phyloP scores from a whole-genome alignment of 2,329 filamentous ascomycete species.

The Thielaviopsis ethacetica region DNA sequence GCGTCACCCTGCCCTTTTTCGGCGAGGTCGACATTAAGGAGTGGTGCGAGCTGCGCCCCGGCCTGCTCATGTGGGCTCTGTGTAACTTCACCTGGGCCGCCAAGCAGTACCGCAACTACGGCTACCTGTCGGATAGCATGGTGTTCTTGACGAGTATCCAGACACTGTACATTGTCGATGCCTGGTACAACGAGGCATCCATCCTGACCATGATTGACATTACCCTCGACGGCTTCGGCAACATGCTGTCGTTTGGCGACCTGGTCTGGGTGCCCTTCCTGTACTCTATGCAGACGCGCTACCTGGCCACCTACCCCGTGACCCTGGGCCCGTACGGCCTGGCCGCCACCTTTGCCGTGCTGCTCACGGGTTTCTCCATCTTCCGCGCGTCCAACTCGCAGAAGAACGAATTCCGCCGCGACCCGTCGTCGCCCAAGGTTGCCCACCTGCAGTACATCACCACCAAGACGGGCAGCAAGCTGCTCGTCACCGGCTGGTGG shows the following conservation, averaged over 20 bases:
- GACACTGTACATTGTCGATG: slow-evolving; percentile 68
- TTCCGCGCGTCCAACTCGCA: slow-evolving; percentile 90
- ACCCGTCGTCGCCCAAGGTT: slow-evolving; percentile 66
- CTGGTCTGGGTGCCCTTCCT: slow-evolving; percentile 85
- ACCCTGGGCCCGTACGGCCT: slow-evolving; percentile 57
- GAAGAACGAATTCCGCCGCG: slow-evolving; percentile 85
- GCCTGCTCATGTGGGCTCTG: slow-evolving; percentile 76
- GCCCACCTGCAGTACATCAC: slow-evolving; percentile 72
- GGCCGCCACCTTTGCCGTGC: slow-evolving; percentile 46
- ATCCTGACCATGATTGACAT: slow-evolving; percentile 92
- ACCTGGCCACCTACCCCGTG: slow-evolving; percentile 67
- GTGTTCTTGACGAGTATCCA: slow-evolving; percentile 64
- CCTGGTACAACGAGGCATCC: slow-evolving; percentile 71
- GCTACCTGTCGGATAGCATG: slow-evolving; percentile 74
- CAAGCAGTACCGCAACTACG: slow-evolving; percentile 74
- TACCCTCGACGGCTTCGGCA: slow-evolving; percentile 81
- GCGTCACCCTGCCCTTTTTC: slow-evolving; percentile 59
- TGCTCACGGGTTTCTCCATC: slow-evolving; percentile 64
- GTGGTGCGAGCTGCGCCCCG: slow-evolving; percentile 81
- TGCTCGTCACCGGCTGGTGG: slow-evolving; percentile 86
- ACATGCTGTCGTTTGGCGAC: slow-evolving; percentile 89
- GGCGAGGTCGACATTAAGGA: slow-evolving; percentile 82
- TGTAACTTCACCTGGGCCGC: slow-evolving; percentile 72
- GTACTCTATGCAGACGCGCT: slow-evolving; percentile 71
- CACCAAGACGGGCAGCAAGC: slow-evolving; percentile 64